phyloP scores from a whole-genome alignment of 208 protist species.

The Wallacemonas sp. region DNA sequence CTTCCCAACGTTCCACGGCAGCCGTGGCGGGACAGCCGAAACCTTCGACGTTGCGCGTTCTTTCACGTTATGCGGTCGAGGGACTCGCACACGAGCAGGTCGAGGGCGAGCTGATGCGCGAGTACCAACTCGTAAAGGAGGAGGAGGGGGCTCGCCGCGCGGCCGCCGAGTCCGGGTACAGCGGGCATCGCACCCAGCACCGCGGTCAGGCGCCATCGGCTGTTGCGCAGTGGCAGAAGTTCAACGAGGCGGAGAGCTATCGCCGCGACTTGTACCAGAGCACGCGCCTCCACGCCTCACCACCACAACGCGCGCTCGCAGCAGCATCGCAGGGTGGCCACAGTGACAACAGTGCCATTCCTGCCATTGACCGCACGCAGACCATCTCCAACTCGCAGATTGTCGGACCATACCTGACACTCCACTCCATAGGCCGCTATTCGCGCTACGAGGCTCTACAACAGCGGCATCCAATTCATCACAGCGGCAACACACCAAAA shows the following conservation, averaged over 20 bases:
- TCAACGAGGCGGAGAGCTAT: conserved; percentile 3
- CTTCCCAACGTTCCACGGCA: not conserved
- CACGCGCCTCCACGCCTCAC: not conserved
- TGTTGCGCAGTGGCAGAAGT: not conserved
- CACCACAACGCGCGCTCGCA: no score
- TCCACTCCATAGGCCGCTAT: conserved; percentile 30
- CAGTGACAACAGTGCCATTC: no score
- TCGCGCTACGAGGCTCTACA: conserved; percentile 45
- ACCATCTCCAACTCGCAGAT: conserved; percentile 17
- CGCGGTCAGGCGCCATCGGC: not conserved
- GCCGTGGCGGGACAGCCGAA: no score
- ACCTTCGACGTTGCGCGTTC: not conserved
- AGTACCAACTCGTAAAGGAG: conserved; percentile 24
- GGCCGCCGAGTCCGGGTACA: not conserved
- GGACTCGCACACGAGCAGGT: conserved; percentile 5
- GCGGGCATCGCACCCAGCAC: not conserved
- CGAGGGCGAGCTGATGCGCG: conserved; percentile 25
- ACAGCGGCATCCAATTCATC: conserved; percentile 27
- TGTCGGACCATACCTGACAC: conserved; percentile 40
- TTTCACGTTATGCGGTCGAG: conserved; percentile 14
- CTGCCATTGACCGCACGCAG: not conserved
- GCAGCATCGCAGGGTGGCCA: no score
- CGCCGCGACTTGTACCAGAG: conserved; percentile 11
- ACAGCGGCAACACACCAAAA: conserved; percentile 4
- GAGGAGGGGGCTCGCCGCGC: not conserved